Evolutionary conservation across 2,329 filamentous ascomycete species (phyloP), one percentile per base, ranked within the genome.

Genomic region (Endoconidiophora polonica): DNA sequence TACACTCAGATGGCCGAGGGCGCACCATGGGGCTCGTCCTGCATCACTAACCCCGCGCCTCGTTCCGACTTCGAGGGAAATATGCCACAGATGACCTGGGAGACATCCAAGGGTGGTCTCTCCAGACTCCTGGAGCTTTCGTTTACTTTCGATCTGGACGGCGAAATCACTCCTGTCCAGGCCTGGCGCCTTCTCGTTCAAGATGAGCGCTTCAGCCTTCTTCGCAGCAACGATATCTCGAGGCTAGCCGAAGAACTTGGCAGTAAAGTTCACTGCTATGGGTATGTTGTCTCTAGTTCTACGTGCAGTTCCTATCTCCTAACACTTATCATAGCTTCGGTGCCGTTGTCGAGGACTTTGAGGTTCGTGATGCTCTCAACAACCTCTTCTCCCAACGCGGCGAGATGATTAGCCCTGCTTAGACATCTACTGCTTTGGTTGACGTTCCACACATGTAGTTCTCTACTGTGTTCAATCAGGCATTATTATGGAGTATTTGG

Each of bases 151-250:
- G 81, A 91, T 57, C 76, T 91, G 2, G 85, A 91, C 54, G 86
- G 86, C 48, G 86, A 93, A 65, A 85, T 96, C 59, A 96, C 90
- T 16, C 91, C 91, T 0, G 84, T 95, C 56, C 94, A 94, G 86
- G 88, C 88, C 0, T 90, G 91, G 78, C 83, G 86, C 46, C 83
- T 85, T 66, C 73, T 96, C 46, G 68, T 86, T 55, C 73, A 71
- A 43, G 81, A 91, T 63, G 76, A 82, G 37, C 71, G 81, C 54
- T 78, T 88, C 55, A 61, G 62, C 4, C 77, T 82, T 56, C 66
- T 95, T 56, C 76, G 69, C 14, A 64, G 67, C 47, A 72, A 76
- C 38, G 86, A 95, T 59, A 77, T 94, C 57, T 70, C 74, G 57
- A 73, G 69, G 55, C 70, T 95, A 56, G 79, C 83, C 46, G 78